Evolutionary conservation across 2,329 filamentous ascomycete species (phyloP).

Genomic region (Ascochyta pisi): DNA sequence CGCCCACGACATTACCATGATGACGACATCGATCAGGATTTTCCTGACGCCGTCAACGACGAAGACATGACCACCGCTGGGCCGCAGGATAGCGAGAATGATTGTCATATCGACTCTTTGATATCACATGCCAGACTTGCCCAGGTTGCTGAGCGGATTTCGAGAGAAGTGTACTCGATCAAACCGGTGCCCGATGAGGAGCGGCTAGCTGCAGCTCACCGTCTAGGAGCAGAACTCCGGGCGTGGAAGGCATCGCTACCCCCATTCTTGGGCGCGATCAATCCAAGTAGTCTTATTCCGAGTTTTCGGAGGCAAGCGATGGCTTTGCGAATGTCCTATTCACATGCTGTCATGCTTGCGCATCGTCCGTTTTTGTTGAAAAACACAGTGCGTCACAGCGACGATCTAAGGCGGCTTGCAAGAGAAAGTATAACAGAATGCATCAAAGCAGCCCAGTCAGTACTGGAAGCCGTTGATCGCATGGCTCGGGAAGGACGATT

Average conservation of each 20-base stretch:
- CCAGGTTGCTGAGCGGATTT: slow-evolving; percentile 41
- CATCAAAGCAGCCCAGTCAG: slow-evolving; percentile 52
- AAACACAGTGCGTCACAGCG: slow-evolving; percentile 17
- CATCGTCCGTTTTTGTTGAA: slow-evolving; percentile 44
- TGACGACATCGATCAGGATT: slow-evolving; percentile 66
- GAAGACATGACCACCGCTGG: slow-evolving; percentile 60
- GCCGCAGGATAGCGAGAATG: slow-evolving; percentile 40
- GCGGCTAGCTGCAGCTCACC: slow-evolving; percentile 49
- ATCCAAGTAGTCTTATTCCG: slow-evolving; percentile 56
- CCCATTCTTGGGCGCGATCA: slow-evolving; percentile 53
- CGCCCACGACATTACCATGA: slow-evolving; percentile 66
- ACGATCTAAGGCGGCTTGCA: slow-evolving; percentile 40
- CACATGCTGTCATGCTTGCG: slow-evolving; percentile 45
- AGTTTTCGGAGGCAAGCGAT: slow-evolving; percentile 50
- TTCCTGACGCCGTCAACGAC: slow-evolving; percentile 64
- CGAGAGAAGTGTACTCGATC: slow-evolving; percentile 43
- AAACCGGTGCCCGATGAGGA: slow-evolving; percentile 44
- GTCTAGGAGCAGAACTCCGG: slow-evolving; percentile 49
- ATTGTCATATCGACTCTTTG: slow-evolving; percentile 60
- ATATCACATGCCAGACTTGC: slow-evolving; percentile 55
- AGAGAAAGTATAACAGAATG: slow-evolving; percentile 52
- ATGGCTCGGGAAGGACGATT: slow-evolving; percentile 48
- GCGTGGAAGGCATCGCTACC: slow-evolving; percentile 48
- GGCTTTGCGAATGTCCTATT: slow-evolving; percentile 42
- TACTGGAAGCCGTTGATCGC: slow-evolving; percentile 45